phyloP scores from a whole-genome alignment of 2,329 filamentous ascomycete species.

The Exophiala calicioides region DNA sequence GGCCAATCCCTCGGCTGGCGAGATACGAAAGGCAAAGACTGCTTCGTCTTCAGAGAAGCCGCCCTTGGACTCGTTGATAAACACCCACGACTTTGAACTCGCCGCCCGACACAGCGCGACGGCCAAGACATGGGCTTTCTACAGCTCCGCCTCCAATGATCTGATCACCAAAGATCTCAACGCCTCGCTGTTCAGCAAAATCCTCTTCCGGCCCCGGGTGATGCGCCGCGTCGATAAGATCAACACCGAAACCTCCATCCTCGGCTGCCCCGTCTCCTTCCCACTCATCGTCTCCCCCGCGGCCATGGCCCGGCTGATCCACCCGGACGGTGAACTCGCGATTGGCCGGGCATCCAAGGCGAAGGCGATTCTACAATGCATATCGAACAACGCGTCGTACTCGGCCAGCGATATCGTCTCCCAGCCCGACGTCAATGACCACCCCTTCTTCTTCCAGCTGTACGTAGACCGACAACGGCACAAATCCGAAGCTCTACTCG shows the following conservation, averaged over 20 bases:
- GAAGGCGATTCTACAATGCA: slow-evolving; percentile 58
- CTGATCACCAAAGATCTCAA: slow-evolving; percentile 60
- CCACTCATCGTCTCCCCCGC: slow-evolving; percentile 67
- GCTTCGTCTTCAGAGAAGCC: slow-evolving; percentile 41
- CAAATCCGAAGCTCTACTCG: slow-evolving; percentile 52
- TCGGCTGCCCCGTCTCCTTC: slow-evolving; percentile 54
- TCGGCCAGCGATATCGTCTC: slow-evolving; percentile 56
- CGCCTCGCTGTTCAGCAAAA: slow-evolving; percentile 54
- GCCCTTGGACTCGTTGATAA: slow-evolving; percentile 58
- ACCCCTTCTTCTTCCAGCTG: slow-evolving; percentile 57
- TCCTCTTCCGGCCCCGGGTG: slow-evolving; percentile 62
- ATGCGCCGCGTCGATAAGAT: slow-evolving; percentile 58
- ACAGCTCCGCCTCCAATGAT: slow-evolving; percentile 67
- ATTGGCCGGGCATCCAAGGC: slow-evolving; percentile 55
- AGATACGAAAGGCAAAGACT: slow-evolving; percentile 34
- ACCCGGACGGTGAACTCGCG: slow-evolving; percentile 64
- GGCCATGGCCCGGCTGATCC: slow-evolving; percentile 64
- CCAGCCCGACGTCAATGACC: slow-evolving; percentile 38
- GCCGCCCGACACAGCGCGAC: slow-evolving; percentile 58
- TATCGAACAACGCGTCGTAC: slow-evolving; percentile 64
- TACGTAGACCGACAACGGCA: slow-evolving; percentile 56
- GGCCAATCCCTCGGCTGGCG: slow-evolving; percentile 42
- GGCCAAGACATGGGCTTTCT: slow-evolving; percentile 69
- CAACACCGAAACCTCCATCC: slow-evolving; percentile 54
- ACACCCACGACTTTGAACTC: slow-evolving; percentile 61